Conservation (phyloP, 108 stramenopile genomes). For the Nannochloropsis gaditana region DNA sequence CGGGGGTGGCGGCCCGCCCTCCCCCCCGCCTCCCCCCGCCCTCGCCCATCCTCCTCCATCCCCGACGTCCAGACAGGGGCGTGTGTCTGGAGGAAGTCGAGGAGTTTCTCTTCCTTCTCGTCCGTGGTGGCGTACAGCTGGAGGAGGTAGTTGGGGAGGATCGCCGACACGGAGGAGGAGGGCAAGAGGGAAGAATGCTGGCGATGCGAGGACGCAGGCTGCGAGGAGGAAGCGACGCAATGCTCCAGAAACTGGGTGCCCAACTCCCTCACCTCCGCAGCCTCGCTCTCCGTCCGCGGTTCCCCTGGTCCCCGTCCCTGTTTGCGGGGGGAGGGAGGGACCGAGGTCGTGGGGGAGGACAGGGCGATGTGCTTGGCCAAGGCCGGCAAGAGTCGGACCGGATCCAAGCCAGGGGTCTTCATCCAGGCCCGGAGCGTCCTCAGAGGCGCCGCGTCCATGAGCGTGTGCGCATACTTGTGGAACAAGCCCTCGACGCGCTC, state of each 20-base stretch:
- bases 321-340: background rate
- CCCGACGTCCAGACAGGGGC: background rate
- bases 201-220: background rate
- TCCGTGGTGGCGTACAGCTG: conserved; percentile 40
- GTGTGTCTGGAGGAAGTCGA: background rate
- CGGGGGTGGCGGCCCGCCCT: background rate
- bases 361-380: background rate
- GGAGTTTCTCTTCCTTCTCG: conserved; percentile 4
- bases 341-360: background rate
- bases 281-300: conserved; percentile 11
- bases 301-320: conserved; percentile 19
- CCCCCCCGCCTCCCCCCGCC: background rate
- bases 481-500: conserved; percentile 46
- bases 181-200: background rate
- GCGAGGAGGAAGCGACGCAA: conserved; percentile 31
- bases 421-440: conserved; percentile 34
- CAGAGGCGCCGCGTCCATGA: conserved; percentile 39
- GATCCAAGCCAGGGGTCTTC: background rate
- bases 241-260: conserved; percentile 45
- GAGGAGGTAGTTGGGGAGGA: conserved; percentile 45
- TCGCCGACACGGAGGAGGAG: background rate
- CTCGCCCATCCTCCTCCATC: background rate
- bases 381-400: background rate
- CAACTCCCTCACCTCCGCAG: conserved; percentile 27
- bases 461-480: conserved; percentile 41